Conservation (phyloP, 164 flowering plant genomes). For the Cinnamomum micranthum region DNA sequence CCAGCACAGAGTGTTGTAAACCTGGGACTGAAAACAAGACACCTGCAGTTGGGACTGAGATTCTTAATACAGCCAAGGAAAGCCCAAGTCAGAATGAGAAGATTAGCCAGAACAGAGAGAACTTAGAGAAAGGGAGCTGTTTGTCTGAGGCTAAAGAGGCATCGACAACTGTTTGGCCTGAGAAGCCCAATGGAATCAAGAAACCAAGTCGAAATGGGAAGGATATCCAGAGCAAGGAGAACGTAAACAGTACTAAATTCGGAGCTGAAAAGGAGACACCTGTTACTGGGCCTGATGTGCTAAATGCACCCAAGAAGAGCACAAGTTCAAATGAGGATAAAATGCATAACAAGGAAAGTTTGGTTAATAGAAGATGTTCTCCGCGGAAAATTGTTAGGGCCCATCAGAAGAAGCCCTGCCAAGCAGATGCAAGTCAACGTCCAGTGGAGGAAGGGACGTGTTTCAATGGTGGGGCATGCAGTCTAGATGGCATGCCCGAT, state of each 20-base stretch:
- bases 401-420: slow-evolving; percentile 7
- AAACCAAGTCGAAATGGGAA: background rate
- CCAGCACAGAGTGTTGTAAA: background rate
- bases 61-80: background rate
- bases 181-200: background rate
- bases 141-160: background rate
- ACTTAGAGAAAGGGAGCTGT: slow-evolving; percentile 3
- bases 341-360: background rate
- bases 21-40: background rate
- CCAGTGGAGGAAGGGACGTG: background rate
- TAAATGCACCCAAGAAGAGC: background rate
- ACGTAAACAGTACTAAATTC: background rate
- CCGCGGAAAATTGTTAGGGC: background rate
- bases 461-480: background rate
- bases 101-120: background rate
- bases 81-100: background rate
- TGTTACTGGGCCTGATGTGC: background rate
- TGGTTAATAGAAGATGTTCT: too few species aligned
- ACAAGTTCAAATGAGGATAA: background rate
- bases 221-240: background rate
- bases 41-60: background rate
- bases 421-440: background rate
- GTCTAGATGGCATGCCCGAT: background rate
- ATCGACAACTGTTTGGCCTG: background rate
- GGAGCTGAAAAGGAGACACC: background rate